A percentile compares a stretch with the other conserved stretches of the same genome.
Evolutionary conservation across 1,139 yeast genomes (phyloP).

Genomic region (Blastobotrys ciferrii): DNA sequence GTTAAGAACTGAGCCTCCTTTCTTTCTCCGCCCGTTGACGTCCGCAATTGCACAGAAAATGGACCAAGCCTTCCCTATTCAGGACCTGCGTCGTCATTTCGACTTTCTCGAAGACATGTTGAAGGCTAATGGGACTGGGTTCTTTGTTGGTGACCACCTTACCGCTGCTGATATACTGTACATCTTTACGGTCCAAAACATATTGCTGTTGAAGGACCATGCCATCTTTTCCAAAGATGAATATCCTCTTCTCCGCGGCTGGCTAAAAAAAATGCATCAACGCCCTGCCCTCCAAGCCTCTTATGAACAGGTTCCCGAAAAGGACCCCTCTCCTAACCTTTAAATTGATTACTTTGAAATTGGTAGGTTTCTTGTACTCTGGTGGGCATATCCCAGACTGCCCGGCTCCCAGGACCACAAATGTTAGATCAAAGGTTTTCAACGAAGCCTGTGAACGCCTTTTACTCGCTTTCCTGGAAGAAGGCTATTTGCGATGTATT

Average conservation of each 20-base stretch:
- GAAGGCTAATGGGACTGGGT: slow-evolving; percentile 45
- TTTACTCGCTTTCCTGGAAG: too few species aligned
- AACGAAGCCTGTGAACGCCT: too few species aligned
- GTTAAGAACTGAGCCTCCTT: slow-evolving; percentile 43
- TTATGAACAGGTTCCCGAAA: neutral
- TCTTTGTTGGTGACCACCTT: slow-evolving; percentile 48
- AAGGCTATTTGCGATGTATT: too few species aligned
- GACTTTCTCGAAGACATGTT: slow-evolving; percentile 42
- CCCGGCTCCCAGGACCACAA: too few species aligned
- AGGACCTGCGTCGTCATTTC: slow-evolving; percentile 24
- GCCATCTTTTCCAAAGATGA: neutral
- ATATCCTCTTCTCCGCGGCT: slow-evolving; percentile 3
- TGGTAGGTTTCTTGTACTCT: too few species aligned
- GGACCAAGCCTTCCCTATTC: slow-evolving; percentile 33
- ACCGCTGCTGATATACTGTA: slow-evolving; percentile 56
- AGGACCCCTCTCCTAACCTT: slow-evolving; percentile 3
- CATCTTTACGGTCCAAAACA: slow-evolving; percentile 40
- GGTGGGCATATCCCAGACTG: too few species aligned
- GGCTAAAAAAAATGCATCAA: slow-evolving; percentile 5
- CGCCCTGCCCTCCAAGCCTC: neutral
- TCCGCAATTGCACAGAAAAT: slow-evolving; percentile 43
- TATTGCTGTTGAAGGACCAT: neutral
- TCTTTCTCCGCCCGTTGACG: slow-evolving; percentile 44
- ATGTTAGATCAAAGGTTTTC: too few species aligned
- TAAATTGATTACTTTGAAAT: too few species aligned